Percentiles rank a stretch among this genome's conserved stretches.
Evolutionary conservation across 2,329 filamentous ascomycete species (phyloP).

Genomic region (Arachnomyces sp.): DNA sequence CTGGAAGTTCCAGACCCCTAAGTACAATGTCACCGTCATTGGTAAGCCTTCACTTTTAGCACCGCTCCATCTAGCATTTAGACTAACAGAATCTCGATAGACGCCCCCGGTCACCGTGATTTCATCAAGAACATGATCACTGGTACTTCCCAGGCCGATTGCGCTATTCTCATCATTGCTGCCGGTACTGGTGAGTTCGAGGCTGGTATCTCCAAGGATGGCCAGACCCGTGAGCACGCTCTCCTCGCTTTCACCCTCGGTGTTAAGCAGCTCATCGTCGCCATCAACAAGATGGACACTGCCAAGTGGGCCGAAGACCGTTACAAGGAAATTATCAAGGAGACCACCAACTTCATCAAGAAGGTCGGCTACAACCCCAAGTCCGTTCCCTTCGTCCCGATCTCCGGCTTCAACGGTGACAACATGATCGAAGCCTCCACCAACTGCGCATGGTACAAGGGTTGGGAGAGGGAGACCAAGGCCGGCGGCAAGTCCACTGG

Average conservation of each 20-base stretch:
- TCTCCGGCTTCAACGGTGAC: conserved; percentile 99
- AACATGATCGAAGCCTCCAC: conserved; percentile 89
- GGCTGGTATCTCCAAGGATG: conserved; percentile 99
- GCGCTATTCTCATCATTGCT: conserved; percentile 99
- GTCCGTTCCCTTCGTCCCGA: conserved; percentile 95
- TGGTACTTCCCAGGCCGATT: conserved; percentile 99
- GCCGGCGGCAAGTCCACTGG: conserved; percentile 70
- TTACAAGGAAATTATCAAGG: conserved; percentile 99
- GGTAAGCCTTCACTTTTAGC: conserved; percentile 47
- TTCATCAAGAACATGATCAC: conserved; percentile 99
- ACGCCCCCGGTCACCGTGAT: conserved; percentile 99
- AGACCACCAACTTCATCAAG: conserved; percentile 99
- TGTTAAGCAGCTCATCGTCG: conserved; percentile 99
- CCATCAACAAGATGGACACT: conserved; percentile 99
- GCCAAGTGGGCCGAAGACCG: conserved; percentile 95
- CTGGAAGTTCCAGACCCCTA: conserved; percentile 99
- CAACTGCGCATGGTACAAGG: conserved; percentile 99
- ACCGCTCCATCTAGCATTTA: neutral
- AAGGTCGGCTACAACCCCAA: conserved; percentile 99
- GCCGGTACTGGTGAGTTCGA: conserved; percentile 99
- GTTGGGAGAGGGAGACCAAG: conserved; percentile 99
- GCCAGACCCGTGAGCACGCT: conserved; percentile 99
- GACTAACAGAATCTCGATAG: conserved; percentile 37
- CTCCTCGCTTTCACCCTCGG: conserved; percentile 99
- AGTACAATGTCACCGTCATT: conserved; percentile 97